Evolutionary conservation across 495 filamentous ascomycete genomes (phyloP).

Genomic region (Aspergillus ostianus): DNA sequence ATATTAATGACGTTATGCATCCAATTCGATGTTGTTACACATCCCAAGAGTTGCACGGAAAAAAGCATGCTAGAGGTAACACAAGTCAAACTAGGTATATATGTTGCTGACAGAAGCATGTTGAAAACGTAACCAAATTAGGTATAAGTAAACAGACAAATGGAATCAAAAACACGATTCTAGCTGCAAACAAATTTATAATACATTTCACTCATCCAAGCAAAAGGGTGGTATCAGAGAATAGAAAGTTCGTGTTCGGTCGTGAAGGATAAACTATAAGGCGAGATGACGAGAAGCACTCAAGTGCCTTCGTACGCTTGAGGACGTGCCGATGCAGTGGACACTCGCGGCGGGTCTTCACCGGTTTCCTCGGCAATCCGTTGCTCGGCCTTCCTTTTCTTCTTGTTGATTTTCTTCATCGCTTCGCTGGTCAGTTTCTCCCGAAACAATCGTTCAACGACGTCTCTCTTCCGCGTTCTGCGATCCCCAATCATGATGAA

Average conservation of each 20-base stretch:
- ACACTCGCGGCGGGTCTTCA: not conserved
- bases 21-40: not conserved
- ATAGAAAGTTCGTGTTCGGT: not conserved
- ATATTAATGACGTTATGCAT: not conserved
- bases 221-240: not conserved
- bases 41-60: not conserved
- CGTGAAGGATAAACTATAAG: not conserved
- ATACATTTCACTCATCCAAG: not conserved
- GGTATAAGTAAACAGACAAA: not conserved
- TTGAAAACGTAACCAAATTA: not conserved
- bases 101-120: not conserved
- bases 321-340: not conserved
- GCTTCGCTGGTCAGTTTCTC: slow-evolving; percentile 72
- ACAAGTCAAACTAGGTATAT: not conserved
- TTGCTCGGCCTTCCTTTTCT: slow-evolving; percentile 50
- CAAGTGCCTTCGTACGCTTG: not conserved
- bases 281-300: not conserved
- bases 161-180: not conserved
- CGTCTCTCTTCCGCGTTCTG: slow-evolving; percentile 75
- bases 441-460: slow-evolving; percentile 68
- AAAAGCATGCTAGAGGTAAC: not conserved
- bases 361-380: not conserved
- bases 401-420: slow-evolving; percentile 68
- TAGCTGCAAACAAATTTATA: not conserved
- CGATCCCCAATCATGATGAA: slow-evolving; percentile 71